These are phyloP conservation scores for Penicillium dipodomyicola DNA, from an alignment of 495 filamentous ascomycete genomes.

Conservation along the genomic window DNA sequence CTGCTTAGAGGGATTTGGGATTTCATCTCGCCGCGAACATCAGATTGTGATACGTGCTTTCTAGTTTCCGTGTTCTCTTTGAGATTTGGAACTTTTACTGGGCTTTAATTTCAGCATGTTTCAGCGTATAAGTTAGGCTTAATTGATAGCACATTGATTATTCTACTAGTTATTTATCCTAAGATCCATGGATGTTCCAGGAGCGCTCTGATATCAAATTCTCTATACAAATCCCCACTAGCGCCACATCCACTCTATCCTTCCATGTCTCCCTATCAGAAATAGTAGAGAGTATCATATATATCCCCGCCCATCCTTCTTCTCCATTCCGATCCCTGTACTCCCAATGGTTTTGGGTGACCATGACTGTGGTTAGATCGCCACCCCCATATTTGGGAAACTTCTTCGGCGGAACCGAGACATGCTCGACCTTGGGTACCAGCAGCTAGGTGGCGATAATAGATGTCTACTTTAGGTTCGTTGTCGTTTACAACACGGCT, in stretches of 20 bases:
- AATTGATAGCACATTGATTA: background rate
- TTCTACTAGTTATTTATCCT: background rate
- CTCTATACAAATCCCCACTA: background rate
- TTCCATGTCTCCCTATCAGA: background rate
- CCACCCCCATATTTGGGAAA: slow-evolving; percentile 5
- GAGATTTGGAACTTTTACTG: background rate
- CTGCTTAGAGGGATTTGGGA: background rate
- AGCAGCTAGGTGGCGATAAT: background rate
- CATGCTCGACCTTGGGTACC: background rate
- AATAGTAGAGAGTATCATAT: background rate
- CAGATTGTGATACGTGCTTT: background rate
- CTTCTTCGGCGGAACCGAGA: background rate
- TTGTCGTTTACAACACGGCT: background rate
- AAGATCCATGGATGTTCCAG: background rate
- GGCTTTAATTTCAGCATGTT: background rate
- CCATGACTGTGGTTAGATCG: background rate
- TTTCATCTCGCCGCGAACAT: background rate
- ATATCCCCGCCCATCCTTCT: background rate
- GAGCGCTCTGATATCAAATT: background rate
- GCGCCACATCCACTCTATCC: background rate
- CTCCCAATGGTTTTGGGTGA: background rate
- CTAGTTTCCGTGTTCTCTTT: background rate
- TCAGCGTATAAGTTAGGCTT: background rate
- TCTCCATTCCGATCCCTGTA: too few species aligned
- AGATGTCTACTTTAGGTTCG: background rate